Percentiles rank a stretch among this genome's conserved stretches.
Conservation (phyloP, 768 basidiomycete species). For the Naganishia antarctica region DNA sequence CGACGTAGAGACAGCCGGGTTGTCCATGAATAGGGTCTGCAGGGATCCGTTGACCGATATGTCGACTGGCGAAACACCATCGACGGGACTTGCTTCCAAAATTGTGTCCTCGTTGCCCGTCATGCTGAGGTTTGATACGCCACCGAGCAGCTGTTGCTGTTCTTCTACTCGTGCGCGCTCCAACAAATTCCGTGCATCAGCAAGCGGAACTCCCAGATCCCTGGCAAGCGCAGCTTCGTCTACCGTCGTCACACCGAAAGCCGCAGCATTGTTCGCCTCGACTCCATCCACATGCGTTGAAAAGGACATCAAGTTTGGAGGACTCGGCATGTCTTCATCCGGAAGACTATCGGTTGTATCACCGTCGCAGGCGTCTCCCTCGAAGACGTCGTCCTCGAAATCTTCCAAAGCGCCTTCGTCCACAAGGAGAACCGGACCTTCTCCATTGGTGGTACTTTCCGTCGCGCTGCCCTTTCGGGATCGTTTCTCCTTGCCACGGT, state of each 20-base stretch:
- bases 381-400: slow-evolving; percentile 21
- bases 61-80: neutral
- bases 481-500: slow-evolving; percentile 19
- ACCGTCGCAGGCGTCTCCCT: slow-evolving; percentile 21
- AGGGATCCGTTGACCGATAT: slow-evolving; percentile 4
- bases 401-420: slow-evolving; percentile 28
- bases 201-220: slow-evolving; percentile 28
- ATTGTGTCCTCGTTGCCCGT: slow-evolving; percentile 5
- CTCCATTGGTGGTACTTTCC: slow-evolving; percentile 26
- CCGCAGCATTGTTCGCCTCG: slow-evolving; percentile 29
- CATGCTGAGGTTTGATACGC: slow-evolving; percentile 18
- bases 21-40: slow-evolving; percentile 16
- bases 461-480: slow-evolving; percentile 19
- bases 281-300: slow-evolving; percentile 19
- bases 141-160: slow-evolving; percentile 23
- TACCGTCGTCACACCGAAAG: slow-evolving; percentile 30
- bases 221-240: slow-evolving; percentile 29
- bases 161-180: slow-evolving; percentile 29
- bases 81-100: slow-evolving; percentile 3
- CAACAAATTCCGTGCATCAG: slow-evolving; percentile 26
- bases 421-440: slow-evolving; percentile 26
- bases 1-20: slow-evolving; percentile 1
- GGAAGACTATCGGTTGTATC: slow-evolving; percentile 31
- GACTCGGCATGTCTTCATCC: slow-evolving; percentile 31
- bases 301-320: slow-evolving; percentile 26